These are phyloP conservation scores for Claviceps arundinis DNA, from an alignment of 2,329 filamentous ascomycete genomes.

Conservation along the genomic window DNA sequence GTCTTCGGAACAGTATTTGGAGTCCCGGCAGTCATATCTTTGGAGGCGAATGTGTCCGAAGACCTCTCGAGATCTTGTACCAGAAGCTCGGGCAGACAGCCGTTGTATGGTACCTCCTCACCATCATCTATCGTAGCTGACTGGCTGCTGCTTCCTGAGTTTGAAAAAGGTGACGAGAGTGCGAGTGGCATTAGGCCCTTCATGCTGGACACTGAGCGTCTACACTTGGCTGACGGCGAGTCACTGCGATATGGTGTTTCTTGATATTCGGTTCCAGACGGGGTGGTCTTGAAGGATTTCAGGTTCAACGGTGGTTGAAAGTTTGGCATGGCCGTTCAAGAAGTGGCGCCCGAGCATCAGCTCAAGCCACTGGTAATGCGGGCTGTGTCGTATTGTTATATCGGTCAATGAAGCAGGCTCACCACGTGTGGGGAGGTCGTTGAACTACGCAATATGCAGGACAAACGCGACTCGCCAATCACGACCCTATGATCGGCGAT, in stretches of 20 bases:
- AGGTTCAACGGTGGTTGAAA: conserved; percentile 3
- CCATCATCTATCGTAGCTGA: conserved; percentile 12
- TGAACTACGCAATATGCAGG: background rate
- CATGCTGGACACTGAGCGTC: conserved; percentile 26
- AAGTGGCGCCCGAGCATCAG: conserved; percentile 3
- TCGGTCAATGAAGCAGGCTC: background rate
- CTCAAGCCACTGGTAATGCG: conserved; percentile 2
- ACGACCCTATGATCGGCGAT: background rate
- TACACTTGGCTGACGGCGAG: conserved; percentile 11
- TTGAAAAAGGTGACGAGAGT: conserved; percentile 17
- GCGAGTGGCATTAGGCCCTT: conserved; percentile 24
- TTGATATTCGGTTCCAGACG: background rate
- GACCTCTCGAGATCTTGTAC: conserved; percentile 39
- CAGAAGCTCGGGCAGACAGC: conserved; percentile 43
- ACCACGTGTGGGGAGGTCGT: background rate
- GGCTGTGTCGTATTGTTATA: conserved; percentile 5
- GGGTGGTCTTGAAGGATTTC: background rate
- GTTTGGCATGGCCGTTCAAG: conserved; percentile 4
- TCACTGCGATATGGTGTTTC: conserved; percentile 1
- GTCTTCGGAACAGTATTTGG: conserved; percentile 26
- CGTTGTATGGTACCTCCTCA: conserved; percentile 19
- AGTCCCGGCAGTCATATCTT: conserved; percentile 38
- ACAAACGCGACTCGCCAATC: background rate
- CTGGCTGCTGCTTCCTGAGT: conserved; percentile 9
- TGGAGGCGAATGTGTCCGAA: conserved; percentile 32